phyloP scores from a whole-genome alignment of 495 filamentous ascomycete species.

The Penicillium simplicissimum region DNA sequence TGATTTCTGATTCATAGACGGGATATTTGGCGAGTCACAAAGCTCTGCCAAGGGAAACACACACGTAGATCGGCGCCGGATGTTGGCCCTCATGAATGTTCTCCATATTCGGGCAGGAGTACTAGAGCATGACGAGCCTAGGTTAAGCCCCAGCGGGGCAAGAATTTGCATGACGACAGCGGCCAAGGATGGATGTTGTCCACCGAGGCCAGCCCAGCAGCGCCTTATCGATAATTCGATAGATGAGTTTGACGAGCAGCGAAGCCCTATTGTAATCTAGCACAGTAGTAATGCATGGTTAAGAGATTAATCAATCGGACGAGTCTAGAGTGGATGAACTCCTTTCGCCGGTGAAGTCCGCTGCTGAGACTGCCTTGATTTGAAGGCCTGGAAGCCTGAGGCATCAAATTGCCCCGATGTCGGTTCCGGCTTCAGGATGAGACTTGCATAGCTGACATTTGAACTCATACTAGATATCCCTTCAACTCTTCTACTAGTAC shows the following conservation, averaged over 20 bases:
- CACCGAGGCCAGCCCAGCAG: not conserved
- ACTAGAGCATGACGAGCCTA: not conserved
- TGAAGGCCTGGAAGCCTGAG: not conserved
- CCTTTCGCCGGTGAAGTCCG: not conserved
- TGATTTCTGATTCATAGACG: not conserved
- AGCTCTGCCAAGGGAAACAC: not conserved
- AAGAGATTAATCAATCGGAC: constrained; percentile 4
- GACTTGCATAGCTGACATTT: not conserved
- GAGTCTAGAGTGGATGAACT: not conserved
- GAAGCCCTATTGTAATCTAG: not conserved
- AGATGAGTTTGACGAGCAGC: not conserved
- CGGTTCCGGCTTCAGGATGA: not conserved
- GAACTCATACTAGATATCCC: not conserved
- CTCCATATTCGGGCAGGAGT: not conserved
- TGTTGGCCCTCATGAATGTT: not conserved
- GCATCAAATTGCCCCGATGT: not conserved
- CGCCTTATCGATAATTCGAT: not conserved
- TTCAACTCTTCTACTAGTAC: not conserved
- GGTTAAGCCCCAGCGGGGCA: not conserved
- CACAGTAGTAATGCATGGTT: not conserved
- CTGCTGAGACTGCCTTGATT: not conserved
- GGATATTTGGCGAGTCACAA: not conserved
- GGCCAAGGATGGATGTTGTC: not conserved
- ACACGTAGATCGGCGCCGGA: not conserved
- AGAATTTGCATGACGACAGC: not conserved